Evolutionary conservation across 2,329 filamentous ascomycete species (phyloP).

Genomic region (Penicillium fuscoglaucum): DNA sequence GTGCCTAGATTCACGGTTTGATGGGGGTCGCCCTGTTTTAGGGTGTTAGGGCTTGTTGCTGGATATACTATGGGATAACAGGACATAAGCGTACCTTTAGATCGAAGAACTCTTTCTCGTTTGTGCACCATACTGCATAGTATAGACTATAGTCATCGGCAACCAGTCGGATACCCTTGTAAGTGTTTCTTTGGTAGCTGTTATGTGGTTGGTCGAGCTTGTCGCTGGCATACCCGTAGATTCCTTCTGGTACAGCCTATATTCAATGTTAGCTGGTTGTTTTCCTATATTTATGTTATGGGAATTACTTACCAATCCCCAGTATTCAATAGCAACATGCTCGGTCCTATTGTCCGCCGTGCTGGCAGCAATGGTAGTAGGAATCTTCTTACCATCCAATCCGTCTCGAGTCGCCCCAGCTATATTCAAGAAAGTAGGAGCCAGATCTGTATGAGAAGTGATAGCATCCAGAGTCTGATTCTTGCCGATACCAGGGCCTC

Average conservation of each 20-base stretch:
- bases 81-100: slow-evolving; percentile 47
- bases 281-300: slow-evolving; percentile 6
- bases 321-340: slow-evolving; percentile 60
- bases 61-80: not conserved
- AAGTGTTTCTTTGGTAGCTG: slow-evolving; percentile 54
- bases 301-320: slow-evolving; percentile 44
- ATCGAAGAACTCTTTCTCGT: slow-evolving; percentile 67
- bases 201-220: slow-evolving; percentile 17
- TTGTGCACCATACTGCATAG: slow-evolving; percentile 69
- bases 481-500: slow-evolving; percentile 56
- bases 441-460: slow-evolving; percentile 64
- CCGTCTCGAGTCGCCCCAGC: slow-evolving; percentile 44
- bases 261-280: not conserved
- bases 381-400: slow-evolving; percentile 59
- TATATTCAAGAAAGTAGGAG: slow-evolving; percentile 58
- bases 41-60: not conserved
- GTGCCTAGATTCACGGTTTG: slow-evolving; percentile 51
- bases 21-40: slow-evolving; percentile 51
- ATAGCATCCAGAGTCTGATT: slow-evolving; percentile 48
- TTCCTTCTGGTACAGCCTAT: slow-evolving; percentile 31
- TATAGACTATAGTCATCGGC: slow-evolving; percentile 59
- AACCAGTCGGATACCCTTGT: slow-evolving; percentile 61
- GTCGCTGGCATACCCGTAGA: slow-evolving; percentile 30
- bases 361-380: slow-evolving; percentile 33
- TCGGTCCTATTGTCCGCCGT: slow-evolving; percentile 44